Evolutionary conservation across 1,284 basidiomycete species (phyloP), one percentile per base, ranked within the genome.

Genomic region (Tilletia setariae): DNA sequence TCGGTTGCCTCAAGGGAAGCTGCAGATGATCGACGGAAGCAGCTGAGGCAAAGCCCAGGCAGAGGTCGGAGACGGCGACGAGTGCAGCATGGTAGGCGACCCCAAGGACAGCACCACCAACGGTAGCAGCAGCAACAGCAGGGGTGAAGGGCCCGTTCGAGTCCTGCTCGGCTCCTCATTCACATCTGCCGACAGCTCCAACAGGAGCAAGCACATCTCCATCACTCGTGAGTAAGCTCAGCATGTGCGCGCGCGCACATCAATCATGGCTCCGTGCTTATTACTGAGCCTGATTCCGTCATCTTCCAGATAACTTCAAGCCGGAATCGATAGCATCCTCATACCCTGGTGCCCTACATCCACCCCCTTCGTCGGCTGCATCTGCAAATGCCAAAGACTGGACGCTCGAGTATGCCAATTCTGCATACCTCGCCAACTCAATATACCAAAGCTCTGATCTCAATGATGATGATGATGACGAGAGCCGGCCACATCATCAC

Each of bases 401-500:
- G 30, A 61, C 56, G 4, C 56, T 61, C 56, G 56, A 61, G 35
- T 61, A 30, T 32, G 56, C 56, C 23, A 61, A 61, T n/a, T 16
- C 56, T 32, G 25, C 56, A 1, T 21, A 16, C 32, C 56, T 61
- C 28, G 16, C 2, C 25, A 23, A 19, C 21, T 16, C 46, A 49
- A 49, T 19, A 49, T 23, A 49, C 56, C 56, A 23, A 30, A 25
- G 11, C 16, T 16, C 7, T 30, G 25, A 30, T 35, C 30, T 44
- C 43, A 44, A 25, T 30, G 30, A 8, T 1, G 21, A 28, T 19
- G 25, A 21, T 16, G 23, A 7, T 16, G 16, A 25, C 11, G 35
- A 9, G 16, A 56, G 23, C 53, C 13, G 15, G 8, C 6, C 56
- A 40, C 1, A 15, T 19, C 56, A 19, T 30, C 23, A 25, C 25